phyloP scores from a whole-genome alignment of 768 basidiomycete species.

The Piloderma croceum region DNA sequence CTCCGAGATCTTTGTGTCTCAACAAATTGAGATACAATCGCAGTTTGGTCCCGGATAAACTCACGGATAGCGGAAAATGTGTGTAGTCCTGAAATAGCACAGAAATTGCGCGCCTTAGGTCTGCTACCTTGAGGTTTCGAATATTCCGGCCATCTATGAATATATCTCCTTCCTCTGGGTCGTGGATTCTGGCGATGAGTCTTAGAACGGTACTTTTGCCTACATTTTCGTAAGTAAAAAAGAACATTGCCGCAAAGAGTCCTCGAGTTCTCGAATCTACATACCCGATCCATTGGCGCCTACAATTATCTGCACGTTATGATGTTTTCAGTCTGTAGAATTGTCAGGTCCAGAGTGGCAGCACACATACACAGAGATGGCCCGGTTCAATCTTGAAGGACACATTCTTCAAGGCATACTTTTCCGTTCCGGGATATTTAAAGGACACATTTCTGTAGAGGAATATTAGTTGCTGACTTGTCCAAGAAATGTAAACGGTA shows the following conservation, averaged over 20 bases:
- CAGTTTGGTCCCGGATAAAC: no score
- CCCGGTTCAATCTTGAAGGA: slow-evolving; percentile 68
- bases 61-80: slow-evolving; percentile 68
- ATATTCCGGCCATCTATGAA: slow-evolving; percentile 61
- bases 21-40: no score
- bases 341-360: neutral
- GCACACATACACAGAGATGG: slow-evolving; percentile 60
- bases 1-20: slow-evolving; percentile 77
- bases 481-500: slow-evolving; percentile 11
- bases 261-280: no score
- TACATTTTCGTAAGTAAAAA: no score
- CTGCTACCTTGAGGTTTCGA: slow-evolving; percentile 50
- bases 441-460: slow-evolving; percentile 70
- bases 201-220: slow-evolving; percentile 81
- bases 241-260: no score
- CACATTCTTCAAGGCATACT: slow-evolving; percentile 51
- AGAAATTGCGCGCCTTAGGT: slow-evolving; percentile 62
- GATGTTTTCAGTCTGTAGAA: neutral
- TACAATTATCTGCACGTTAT: slow-evolving; percentile 80
- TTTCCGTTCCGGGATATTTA: slow-evolving; percentile 50
- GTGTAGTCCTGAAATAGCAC: slow-evolving; percentile 82
- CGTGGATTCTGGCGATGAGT: slow-evolving; percentile 64
- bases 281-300: slow-evolving; percentile 78
- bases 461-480: slow-evolving; percentile 7
- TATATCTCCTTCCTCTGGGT: slow-evolving; percentile 62